Conservation (phyloP, 2,329 filamentous ascomycete genomes). For the Aspergillus fischeri region DNA sequence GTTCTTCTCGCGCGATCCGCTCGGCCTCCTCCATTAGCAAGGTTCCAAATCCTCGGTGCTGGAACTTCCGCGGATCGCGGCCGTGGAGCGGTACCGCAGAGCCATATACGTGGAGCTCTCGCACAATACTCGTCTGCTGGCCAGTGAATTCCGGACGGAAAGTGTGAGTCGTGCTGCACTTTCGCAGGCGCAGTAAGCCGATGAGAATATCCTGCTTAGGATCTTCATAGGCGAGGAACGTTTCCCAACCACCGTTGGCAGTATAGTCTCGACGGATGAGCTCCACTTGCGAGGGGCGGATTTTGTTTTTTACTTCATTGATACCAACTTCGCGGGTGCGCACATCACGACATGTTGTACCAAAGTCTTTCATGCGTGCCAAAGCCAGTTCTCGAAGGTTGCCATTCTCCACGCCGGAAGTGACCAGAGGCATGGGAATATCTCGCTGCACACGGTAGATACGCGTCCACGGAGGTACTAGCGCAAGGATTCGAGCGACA, state of each 20-base stretch:
- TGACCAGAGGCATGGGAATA: slow-evolving; percentile 99
- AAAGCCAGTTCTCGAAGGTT: slow-evolving; percentile 90
- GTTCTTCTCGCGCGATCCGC: slow-evolving; percentile 88
- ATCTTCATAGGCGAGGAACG: slow-evolving; percentile 95
- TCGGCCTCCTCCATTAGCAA: slow-evolving; percentile 97
- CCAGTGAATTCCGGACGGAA: slow-evolving; percentile 81
- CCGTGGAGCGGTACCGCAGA: slow-evolving; percentile 97
- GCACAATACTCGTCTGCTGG: slow-evolving; percentile 86
- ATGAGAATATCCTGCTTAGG: slow-evolving; percentile 98
- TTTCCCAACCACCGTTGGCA: slow-evolving; percentile 97
- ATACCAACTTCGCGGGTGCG: slow-evolving; percentile 95
- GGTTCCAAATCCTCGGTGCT: slow-evolving; percentile 96
- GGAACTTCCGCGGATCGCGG: slow-evolving; percentile 91
- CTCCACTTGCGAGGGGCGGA: slow-evolving; percentile 92
- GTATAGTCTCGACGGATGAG: slow-evolving; percentile 89
- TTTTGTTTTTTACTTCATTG: slow-evolving; percentile 99
- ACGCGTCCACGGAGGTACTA: slow-evolving; percentile 94
- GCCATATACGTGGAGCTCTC: slow-evolving; percentile 95
- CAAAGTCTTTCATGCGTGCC: slow-evolving; percentile 98
- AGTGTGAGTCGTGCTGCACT: slow-evolving; percentile 87
- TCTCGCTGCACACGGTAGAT: slow-evolving; percentile 98
- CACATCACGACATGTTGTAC: slow-evolving; percentile 93
- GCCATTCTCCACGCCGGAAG: slow-evolving; percentile 94
- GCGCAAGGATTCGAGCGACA: slow-evolving; percentile 88
- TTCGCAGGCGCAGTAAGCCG: slow-evolving; percentile 78